These are phyloP conservation scores for Neopestalotiopsis sp. DNA, from an alignment of 2,329 filamentous ascomycete species.

Conservation along the genomic window DNA sequence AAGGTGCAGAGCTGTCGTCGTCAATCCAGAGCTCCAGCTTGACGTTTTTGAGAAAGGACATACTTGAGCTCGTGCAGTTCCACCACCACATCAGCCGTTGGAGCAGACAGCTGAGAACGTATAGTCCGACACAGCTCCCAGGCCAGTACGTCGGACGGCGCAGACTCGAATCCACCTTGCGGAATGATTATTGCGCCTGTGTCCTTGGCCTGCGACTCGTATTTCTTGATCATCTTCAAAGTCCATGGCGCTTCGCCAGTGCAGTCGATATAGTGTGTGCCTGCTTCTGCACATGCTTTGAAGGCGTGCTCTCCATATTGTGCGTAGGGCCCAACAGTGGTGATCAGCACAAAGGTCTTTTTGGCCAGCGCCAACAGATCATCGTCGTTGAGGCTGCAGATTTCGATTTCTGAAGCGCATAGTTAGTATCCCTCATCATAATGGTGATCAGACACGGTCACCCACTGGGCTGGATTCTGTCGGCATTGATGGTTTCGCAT, in stretches of 20 bases:
- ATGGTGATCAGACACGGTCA: neutral
- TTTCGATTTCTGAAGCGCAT: conserved; percentile 52
- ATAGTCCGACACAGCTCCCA: conserved; percentile 58
- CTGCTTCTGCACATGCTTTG: conserved; percentile 64
- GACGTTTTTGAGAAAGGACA: conserved; percentile 19
- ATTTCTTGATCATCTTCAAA: conserved; percentile 63
- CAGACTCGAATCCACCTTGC: conserved; percentile 67
- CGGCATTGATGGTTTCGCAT: conserved; percentile 68
- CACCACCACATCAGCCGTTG: conserved; percentile 59
- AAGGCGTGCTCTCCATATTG: conserved; percentile 63
- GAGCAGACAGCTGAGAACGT: conserved; percentile 52
- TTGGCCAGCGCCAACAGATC: conserved; percentile 55
- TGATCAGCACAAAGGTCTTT: conserved; percentile 62
- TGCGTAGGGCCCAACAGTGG: conserved; percentile 64
- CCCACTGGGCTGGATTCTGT: conserved; percentile 73
- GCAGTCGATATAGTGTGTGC: conserved; percentile 69
- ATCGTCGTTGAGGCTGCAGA: conserved; percentile 50
- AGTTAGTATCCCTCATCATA: conserved; percentile 16
- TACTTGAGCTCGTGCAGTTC: conserved; percentile 50
- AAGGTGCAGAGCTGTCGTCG: conserved; percentile 49
- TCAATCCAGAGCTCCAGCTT: conserved; percentile 11
- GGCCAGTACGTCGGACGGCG: conserved; percentile 63
- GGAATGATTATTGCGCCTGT: conserved; percentile 65
- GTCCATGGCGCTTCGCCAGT: conserved; percentile 67
- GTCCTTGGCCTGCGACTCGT: conserved; percentile 55